These are phyloP conservation scores for Cutaneotrichosporon daszewskae DNA, from an alignment of 1,284 basidiomycete genomes.

Conservation along the genomic window DNA sequence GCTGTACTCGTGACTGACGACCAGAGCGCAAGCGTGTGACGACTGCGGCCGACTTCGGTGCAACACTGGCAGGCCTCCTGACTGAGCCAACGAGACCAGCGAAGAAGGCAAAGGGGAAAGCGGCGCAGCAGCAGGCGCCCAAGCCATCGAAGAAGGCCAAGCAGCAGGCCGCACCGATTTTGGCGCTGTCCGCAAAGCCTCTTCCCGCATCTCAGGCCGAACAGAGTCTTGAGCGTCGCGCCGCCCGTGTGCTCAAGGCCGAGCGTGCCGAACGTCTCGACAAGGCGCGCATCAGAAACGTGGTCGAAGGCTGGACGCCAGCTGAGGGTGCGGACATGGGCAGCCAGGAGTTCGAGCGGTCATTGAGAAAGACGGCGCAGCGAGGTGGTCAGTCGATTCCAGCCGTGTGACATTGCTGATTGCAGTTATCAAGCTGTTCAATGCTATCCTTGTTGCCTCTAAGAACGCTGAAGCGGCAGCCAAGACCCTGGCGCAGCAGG, in stretches of 20 bases:
- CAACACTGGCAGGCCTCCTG: conserved; percentile 43
- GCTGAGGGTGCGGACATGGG: conserved; percentile 28
- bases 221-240: conserved; percentile 28
- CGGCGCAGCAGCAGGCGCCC: conserved; percentile 4
- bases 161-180: conserved; percentile 27
- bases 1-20: background rate
- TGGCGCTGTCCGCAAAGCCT: conserved; percentile 33
- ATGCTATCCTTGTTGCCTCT: conserved; percentile 47
- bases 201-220: conserved; percentile 35
- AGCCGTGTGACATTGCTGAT: background rate
- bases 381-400: conserved; percentile 43
- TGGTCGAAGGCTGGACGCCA: conserved; percentile 43
- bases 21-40: conserved; percentile 42
- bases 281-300: conserved; percentile 39
- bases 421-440: conserved; percentile 49
- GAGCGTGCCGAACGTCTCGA: conserved; percentile 43
- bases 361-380: conserved; percentile 47
- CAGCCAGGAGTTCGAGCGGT: conserved; percentile 47
- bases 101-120: conserved; percentile 18
- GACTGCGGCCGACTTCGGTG: conserved; percentile 43
- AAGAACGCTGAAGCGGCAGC: conserved; percentile 35
- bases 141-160: conserved; percentile 8
- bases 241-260: conserved; percentile 30
- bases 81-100: conserved; percentile 24
- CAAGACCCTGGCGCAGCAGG: conserved; percentile 22